Conservation (phyloP, 2,329 filamentous ascomycete species). For the Fusarium illudens region DNA sequence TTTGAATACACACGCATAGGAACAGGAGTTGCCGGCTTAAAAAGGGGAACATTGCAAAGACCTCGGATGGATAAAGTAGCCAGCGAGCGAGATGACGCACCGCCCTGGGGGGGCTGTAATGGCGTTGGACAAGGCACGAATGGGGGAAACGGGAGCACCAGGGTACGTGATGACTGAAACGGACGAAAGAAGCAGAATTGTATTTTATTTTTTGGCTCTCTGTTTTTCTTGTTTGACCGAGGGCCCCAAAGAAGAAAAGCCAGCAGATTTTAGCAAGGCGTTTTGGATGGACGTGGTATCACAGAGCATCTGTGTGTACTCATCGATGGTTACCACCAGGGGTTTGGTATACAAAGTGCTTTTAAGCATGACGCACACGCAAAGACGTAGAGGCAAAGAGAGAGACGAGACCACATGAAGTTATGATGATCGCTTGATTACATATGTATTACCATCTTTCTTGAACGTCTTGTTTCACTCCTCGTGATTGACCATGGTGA, state of each 20-base stretch:
- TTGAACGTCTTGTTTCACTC: background rate
- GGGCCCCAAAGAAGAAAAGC: constrained; percentile 1
- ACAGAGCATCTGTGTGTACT: background rate
- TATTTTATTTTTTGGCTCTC: background rate
- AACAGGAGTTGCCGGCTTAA: constrained; percentile 26
- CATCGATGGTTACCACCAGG: background rate
- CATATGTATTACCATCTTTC: background rate
- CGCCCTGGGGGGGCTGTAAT: constrained; percentile 6
- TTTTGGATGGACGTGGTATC: constrained; percentile 26
- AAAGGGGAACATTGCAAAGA: background rate
- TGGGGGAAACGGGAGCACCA: background rate
- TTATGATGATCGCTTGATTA: background rate
- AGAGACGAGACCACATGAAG: background rate
- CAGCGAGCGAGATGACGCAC: background rate
- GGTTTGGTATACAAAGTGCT: background rate
- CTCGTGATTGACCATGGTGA: background rate
- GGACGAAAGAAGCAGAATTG: background rate
- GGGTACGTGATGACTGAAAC: background rate
- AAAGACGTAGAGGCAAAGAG: background rate
- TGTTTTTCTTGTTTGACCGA: background rate
- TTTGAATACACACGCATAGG: constrained; percentile 22
- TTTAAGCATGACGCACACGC: constrained; percentile 5
- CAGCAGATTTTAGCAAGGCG: constrained; percentile 34
- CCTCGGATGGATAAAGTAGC: background rate
- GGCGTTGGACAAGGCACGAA: constrained; percentile 6